phyloP scores from a whole-genome alignment of 1,139 yeast genomes.

The Candida mesenterica region DNA sequence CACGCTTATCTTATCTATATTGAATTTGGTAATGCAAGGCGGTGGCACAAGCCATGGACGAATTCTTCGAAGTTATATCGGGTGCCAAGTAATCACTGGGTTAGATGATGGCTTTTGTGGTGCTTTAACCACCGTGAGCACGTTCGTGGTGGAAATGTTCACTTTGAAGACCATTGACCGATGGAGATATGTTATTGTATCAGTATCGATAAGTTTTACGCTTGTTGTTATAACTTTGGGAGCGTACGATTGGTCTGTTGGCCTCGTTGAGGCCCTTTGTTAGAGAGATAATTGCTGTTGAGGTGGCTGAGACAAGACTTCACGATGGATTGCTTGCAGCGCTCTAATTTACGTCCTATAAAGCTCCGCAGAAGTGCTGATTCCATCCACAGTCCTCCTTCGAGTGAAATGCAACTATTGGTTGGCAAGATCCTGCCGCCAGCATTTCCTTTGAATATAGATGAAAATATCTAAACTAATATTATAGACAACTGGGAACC shows the following conservation, averaged over 20 bases:
- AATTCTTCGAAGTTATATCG: slow-evolving; percentile 31
- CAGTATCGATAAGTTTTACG: slow-evolving; percentile 39
- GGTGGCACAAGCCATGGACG: slow-evolving; percentile 16
- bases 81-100: slow-evolving; percentile 57
- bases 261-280: slow-evolving; percentile 25
- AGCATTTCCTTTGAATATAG: too few species aligned
- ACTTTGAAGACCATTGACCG: slow-evolving; percentile 30
- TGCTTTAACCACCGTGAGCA: slow-evolving; percentile 70
- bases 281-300: not conserved
- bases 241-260: slow-evolving; percentile 51
- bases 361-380: too few species aligned
- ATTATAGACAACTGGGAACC: too few species aligned
- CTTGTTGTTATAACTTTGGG: slow-evolving; percentile 51
- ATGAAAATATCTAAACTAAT: too few species aligned
- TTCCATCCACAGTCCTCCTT: too few species aligned
- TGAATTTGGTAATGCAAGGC: slow-evolving; percentile 55
- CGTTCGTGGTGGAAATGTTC: slow-evolving; percentile 68
- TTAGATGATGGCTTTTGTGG: slow-evolving; percentile 76
- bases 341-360: too few species aligned
- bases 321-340: too few species aligned
- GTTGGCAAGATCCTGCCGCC: too few species aligned
- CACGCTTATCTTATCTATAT: slow-evolving; percentile 52
- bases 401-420: too few species aligned
- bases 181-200: slow-evolving; percentile 39
- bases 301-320: too few species aligned